Evolutionary conservation across 1,139 yeast genomes (phyloP).

Genomic region (Pneumocystis jirovecii): DNA sequence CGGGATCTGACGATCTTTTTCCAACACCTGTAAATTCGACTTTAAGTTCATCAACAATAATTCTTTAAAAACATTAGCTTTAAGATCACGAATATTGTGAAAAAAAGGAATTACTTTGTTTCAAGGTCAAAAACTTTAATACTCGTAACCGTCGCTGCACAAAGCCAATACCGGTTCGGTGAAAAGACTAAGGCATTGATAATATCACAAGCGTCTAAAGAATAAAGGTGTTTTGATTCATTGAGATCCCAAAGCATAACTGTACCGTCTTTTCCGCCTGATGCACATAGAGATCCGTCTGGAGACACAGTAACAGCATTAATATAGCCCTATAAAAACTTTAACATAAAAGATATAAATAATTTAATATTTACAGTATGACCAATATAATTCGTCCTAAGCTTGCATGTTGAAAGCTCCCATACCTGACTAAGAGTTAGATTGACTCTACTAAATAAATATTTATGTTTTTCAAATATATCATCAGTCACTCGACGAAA

Average conservation of each 20-base stretch:
- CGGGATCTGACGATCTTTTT: constrained; percentile 87
- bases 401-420: constrained; percentile 77
- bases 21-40: constrained; percentile 90
- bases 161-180: constrained; percentile 99
- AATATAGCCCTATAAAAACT: constrained; percentile 51
- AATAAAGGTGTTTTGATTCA: constrained; percentile 78
- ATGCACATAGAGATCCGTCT: constrained; percentile 98
- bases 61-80: constrained; percentile 29
- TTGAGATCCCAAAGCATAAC: constrained; percentile 98
- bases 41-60: constrained; percentile 92
- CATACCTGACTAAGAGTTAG: constrained; percentile 48
- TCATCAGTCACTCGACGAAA: constrained; percentile 28
- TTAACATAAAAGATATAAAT: neutral
- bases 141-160: constrained; percentile 97
- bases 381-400: constrained; percentile 94
- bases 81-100: neutral
- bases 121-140: constrained; percentile 98
- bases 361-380: constrained; percentile 42
- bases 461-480: neutral
- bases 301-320: constrained; percentile 97
- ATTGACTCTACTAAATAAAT: constrained; percentile 26
- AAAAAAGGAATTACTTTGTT: constrained; percentile 29
- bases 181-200: constrained; percentile 98
- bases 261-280: constrained; percentile 99
- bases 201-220: constrained; percentile 91